phyloP scores from a whole-genome alignment of 805 yeast species.

The Wickerhamiella dianesei region DNA sequence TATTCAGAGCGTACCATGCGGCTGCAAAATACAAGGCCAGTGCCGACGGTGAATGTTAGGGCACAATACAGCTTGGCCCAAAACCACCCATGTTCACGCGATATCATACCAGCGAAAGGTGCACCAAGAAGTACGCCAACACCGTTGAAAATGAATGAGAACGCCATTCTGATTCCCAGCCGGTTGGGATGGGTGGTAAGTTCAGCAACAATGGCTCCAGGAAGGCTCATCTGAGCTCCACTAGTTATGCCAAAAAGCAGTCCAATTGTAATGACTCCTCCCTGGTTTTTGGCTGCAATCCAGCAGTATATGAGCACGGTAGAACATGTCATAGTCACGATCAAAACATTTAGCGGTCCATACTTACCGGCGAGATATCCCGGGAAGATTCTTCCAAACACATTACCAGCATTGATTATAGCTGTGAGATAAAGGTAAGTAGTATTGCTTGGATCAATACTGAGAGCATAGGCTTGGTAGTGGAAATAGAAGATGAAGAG shows the following conservation, averaged over 20 bases:
- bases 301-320: slow-evolving; percentile 25
- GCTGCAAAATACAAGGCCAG: no score
- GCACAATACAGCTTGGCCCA: slow-evolving; percentile 10
- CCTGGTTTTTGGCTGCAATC: slow-evolving; percentile 22
- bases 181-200: slow-evolving; percentile 17
- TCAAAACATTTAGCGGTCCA: not conserved
- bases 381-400: not conserved
- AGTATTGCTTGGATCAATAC: not conserved
- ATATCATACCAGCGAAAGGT: slow-evolving; percentile 20
- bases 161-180: slow-evolving; percentile 37
- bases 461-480: not conserved
- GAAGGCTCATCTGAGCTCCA: slow-evolving; percentile 21
- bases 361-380: not conserved
- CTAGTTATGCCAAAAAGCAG: slow-evolving; percentile 22
- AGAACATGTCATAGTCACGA: slow-evolving; percentile 10
- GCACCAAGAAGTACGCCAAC: slow-evolving; percentile 27
- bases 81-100: slow-evolving; percentile 8
- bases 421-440: not conserved
- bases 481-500: not conserved
- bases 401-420: not conserved
- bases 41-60: no score
- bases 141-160: slow-evolving; percentile 44
- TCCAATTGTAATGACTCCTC: slow-evolving; percentile 20
- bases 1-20: no score
- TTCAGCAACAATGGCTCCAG: slow-evolving; percentile 21